phyloP scores from a whole-genome alignment of 1,284 basidiomycete species.

The Taiwanofungus camphoratus region DNA sequence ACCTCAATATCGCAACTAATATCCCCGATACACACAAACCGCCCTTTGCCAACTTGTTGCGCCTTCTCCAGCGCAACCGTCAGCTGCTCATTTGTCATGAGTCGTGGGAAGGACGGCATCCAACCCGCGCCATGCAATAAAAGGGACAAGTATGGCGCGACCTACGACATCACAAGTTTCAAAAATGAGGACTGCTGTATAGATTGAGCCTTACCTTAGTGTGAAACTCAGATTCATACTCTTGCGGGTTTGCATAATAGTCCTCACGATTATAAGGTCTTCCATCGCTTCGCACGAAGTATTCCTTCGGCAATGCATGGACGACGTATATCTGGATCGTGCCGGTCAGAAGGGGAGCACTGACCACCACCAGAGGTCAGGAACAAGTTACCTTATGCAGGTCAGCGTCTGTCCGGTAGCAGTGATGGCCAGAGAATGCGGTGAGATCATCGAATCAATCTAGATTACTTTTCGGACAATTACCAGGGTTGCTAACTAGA shows the following conservation, averaged over 20 bases:
- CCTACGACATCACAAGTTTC: slow-evolving; percentile 31
- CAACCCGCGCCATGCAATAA: slow-evolving; percentile 86
- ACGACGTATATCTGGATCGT: slow-evolving; percentile 68
- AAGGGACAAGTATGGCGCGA: slow-evolving; percentile 80
- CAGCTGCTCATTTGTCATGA: slow-evolving; percentile 70
- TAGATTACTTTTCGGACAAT: slow-evolving; percentile 11
- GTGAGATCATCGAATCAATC: no score
- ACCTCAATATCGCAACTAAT: slow-evolving; percentile 83
- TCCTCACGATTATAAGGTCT: slow-evolving; percentile 54
- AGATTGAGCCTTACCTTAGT: slow-evolving; percentile 43
- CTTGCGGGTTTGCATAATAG: slow-evolving; percentile 68
- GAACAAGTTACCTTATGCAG: slow-evolving; percentile 37
- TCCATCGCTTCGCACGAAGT: slow-evolving; percentile 55
- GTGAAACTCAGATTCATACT: slow-evolving; percentile 65
- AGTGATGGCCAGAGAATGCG: background rate
- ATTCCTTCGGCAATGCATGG: slow-evolving; percentile 66
- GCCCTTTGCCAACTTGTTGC: slow-evolving; percentile 41
- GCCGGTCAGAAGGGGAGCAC: background rate
- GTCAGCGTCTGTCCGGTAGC: slow-evolving; percentile 39
- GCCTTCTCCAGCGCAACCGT: slow-evolving; percentile 45
- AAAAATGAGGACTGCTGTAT: slow-evolving; percentile 3
- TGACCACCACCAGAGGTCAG: background rate
- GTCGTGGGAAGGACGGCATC: slow-evolving; percentile 68
- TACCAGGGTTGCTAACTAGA: slow-evolving; percentile 49
- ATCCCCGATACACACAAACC: slow-evolving; percentile 74